These are phyloP conservation scores for Usnea hakonensis DNA, from an alignment of 495 filamentous ascomycete species.

Conservation along the genomic window DNA sequence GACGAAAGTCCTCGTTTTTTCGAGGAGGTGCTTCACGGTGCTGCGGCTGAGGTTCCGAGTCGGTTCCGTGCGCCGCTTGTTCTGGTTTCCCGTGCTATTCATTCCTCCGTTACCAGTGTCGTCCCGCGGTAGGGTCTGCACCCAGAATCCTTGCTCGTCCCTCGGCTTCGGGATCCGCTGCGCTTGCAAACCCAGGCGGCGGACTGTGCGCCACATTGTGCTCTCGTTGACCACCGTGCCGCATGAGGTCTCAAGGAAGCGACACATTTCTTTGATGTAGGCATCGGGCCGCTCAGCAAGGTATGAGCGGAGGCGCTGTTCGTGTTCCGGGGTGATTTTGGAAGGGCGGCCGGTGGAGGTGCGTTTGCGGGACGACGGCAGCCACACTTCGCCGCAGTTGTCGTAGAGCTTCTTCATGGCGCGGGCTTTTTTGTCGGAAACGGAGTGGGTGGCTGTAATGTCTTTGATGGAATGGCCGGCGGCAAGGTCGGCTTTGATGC, in stretches of 20 bases:
- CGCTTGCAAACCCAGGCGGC: conserved; percentile 1
- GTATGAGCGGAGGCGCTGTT: conserved; percentile 12
- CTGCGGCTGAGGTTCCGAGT: background rate
- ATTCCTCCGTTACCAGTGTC: conserved; percentile 6
- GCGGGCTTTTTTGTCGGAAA: conserved; percentile 15
- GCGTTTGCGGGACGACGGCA: background rate
- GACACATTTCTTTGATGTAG: conserved; percentile 19
- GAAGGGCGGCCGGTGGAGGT: conserved; percentile 12
- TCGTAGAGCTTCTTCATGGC: conserved; percentile 18
- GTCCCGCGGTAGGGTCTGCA: conserved; percentile 14
- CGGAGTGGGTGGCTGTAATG: conserved; percentile 3
- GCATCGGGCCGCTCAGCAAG: conserved; percentile 18
- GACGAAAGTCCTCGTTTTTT: conserved; percentile 40
- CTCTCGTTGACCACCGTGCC: conserved; percentile 12
- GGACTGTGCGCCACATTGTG: conserved; percentile 6
- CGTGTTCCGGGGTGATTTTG: conserved; percentile 15
- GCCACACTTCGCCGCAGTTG: conserved; percentile 19
- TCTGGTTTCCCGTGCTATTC: background rate
- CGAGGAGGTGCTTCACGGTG: conserved; percentile 7
- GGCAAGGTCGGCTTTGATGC: conserved; percentile 18
- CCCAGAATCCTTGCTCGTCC: conserved; percentile 12
- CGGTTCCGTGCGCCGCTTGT: conserved; percentile 4
- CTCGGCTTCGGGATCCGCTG: conserved; percentile 1
- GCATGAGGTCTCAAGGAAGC: conserved; percentile 13
- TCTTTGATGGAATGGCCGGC: conserved; percentile 1